Evolutionary conservation across 345 rosid species (phyloP).

Genomic region (Rhodomyrtus tomentosa): DNA sequence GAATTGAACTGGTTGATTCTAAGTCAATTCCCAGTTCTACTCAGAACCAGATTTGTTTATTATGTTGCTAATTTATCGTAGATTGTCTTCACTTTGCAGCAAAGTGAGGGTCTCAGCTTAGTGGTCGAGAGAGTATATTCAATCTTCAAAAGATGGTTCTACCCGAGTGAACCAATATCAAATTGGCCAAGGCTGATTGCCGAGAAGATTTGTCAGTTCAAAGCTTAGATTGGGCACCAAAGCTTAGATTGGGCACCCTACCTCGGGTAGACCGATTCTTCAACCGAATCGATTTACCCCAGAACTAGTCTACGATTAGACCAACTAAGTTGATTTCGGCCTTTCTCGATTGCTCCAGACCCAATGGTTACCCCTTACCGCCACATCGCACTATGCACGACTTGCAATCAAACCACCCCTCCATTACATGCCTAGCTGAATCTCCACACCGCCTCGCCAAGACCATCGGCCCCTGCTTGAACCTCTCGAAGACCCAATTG

Average conservation of each 20-base stretch:
- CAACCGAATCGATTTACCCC: not conserved
- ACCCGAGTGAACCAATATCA: not conserved
- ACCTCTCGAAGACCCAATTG: too few species aligned
- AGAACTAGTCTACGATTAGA: fast-evolving
- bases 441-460: too few species aligned
- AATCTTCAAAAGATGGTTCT: not conserved
- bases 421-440: not conserved
- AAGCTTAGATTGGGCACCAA: not conserved
- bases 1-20: not conserved
- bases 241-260: not conserved
- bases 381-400: not conserved
- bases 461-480: not conserved
- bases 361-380: not conserved
- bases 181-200: not conserved
- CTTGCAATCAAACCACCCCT: not conserved
- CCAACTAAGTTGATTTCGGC: not conserved
- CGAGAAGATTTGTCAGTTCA: not conserved
- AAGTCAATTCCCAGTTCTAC: not conserved
- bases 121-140: not conserved
- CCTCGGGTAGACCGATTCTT: not conserved
- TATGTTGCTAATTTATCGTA: not conserved
- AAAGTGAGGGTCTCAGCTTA: not conserved
- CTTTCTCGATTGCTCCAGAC: not conserved
- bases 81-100: not conserved
- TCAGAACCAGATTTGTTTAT: not conserved